Evolutionary conservation across 2,329 filamentous ascomycete genomes (phyloP), one percentile per base, ranked within the genome.

Genomic region (Periconia sp.): DNA sequence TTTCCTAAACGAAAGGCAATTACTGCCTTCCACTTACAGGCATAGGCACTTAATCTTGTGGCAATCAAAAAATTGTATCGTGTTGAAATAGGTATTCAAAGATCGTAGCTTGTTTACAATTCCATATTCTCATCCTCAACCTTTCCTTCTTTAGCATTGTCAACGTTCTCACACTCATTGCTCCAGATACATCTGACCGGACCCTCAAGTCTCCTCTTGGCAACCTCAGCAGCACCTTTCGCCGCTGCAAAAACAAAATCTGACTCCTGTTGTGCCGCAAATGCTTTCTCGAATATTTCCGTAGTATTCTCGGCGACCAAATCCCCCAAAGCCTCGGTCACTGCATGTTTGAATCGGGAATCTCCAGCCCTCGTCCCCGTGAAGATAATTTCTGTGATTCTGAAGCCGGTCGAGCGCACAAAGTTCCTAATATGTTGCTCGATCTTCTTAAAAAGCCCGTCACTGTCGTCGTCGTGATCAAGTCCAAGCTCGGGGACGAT

Each of bases 221-320:
- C 35, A 15, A 38, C 35, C 25, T 38, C 35, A 38, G 35, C 35
- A 15, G 35, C 35, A 24, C 35, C 35, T 38, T 38, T 38, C 25
- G 35, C 35, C 15, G 35, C 29, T 28, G 35, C 24, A 29, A 38
- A 38, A 28, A 38, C 35, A 38, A 28, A 38, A 28, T 18, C 23
- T 22, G 23, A 24, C 23, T 38, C 23, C 12, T 29, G 8, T 26
- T 26, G 23, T 38, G 24, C 23, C 23, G 23, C 19, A 38, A 38
- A 32, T 32, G 35, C 35, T 19, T 38, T 29, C 23, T 38, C 24
- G 17, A 38, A 28, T 19, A 9, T 26, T 18, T 15, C 29, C 24
- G 29, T 28, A 22, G 35, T 26, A 15, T 38, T 24, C 15, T 24
- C 25, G 16, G 35, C 35, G 16, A 38, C 35, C 24, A 38, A 26